Base-by-base conservation (phyloP, 2,329 filamentous ascomycete genomes). In the Xylaria sp. region DNA sequence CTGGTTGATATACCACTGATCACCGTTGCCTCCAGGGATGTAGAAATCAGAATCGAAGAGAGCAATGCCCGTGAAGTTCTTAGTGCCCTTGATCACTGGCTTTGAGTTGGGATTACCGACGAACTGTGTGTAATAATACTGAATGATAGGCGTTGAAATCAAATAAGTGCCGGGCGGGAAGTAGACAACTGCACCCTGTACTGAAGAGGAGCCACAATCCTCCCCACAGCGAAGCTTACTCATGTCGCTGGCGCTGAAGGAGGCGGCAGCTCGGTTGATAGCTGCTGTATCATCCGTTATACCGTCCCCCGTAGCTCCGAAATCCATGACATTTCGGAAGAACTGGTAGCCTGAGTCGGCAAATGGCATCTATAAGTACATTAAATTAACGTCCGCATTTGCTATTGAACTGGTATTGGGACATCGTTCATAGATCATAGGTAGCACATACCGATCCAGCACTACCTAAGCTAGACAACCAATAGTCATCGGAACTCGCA, bases 61-160 rank as follows among this genome's bases (percentile, higher is more conserved):
- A 7, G 39, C 57, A 30, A 61, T 61, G 2, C 59, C 59, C 8
- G 25, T 7, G 7, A 58, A 58, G 15, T 43, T 36, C 9, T 4
- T 6, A 7, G 18, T 12, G 3, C 15, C 58, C 13, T 60, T 60
- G 15, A 60, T 8, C 9, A 52, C 8, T 1, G 58, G n/a, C 2
- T 4, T 36, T 10, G 8, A 28, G 13, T 48, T 60, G 2, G 58
- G 58, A n/a, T 60, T 52, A 2, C 58, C 59, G 5, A 61, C 20
- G 9, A 61, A 61, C 32, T 61, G 59, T 36, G 59, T 61, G 25
- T 61, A 61, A 13, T 61, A 61, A 18, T 52, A 50, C 8, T 61
- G 59, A 18, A 61, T 61, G 2, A 61, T 5, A 1, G 59, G 59
- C 25, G 45, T 13, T 2, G 30, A 53, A 8, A 61, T 34, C 46